Evolutionary conservation across 2,329 filamentous ascomycete genomes (phyloP).

Genomic region (Phaeosphaeriaceae sp.): DNA sequence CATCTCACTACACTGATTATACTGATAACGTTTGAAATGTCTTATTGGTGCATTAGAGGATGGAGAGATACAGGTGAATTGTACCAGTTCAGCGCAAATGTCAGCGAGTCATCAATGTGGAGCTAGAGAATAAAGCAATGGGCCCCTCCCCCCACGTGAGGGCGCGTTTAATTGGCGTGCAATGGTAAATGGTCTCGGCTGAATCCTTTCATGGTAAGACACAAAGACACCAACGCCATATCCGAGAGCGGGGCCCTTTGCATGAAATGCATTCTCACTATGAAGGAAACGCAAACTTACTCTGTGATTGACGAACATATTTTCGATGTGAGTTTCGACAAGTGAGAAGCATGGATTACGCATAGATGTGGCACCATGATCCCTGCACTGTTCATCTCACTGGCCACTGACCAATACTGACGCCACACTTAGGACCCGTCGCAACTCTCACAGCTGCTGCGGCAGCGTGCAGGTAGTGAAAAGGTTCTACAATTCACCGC

Average conservation of each 20-base stretch:
- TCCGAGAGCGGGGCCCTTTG: slow-evolving; percentile 7
- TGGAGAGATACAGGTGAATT: too few species aligned
- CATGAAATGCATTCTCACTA: slow-evolving; percentile 20
- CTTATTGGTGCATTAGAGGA: too few species aligned
- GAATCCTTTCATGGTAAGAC: slow-evolving; percentile 2
- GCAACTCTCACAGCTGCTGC: slow-evolving; percentile 44
- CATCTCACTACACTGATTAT: too few species aligned
- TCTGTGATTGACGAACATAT: slow-evolving; percentile 35
- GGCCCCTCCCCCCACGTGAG: slow-evolving; percentile 20
- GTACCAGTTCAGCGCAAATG: neutral
- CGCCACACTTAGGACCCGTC: slow-evolving; percentile 42
- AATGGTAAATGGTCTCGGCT: slow-evolving; percentile 12
- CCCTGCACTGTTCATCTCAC: slow-evolving; percentile 24
- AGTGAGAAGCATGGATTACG: slow-evolving; percentile 16
- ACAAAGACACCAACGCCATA: slow-evolving; percentile 18
- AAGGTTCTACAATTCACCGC: slow-evolving; percentile 30
- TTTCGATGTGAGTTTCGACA: slow-evolving; percentile 42
- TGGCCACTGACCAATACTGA: slow-evolving; percentile 28
- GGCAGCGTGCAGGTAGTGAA: slow-evolving; percentile 40
- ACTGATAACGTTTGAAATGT: too few species aligned
- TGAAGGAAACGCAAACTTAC: slow-evolving; percentile 40
- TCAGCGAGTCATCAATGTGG: neutral
- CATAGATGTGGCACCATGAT: slow-evolving; percentile 19
- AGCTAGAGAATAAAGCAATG: neutral
- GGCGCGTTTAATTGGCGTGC: slow-evolving; percentile 24